Evolutionary conservation across 805 yeast species (phyloP).

Genomic region (Scheffersomyces ergatensis): DNA sequence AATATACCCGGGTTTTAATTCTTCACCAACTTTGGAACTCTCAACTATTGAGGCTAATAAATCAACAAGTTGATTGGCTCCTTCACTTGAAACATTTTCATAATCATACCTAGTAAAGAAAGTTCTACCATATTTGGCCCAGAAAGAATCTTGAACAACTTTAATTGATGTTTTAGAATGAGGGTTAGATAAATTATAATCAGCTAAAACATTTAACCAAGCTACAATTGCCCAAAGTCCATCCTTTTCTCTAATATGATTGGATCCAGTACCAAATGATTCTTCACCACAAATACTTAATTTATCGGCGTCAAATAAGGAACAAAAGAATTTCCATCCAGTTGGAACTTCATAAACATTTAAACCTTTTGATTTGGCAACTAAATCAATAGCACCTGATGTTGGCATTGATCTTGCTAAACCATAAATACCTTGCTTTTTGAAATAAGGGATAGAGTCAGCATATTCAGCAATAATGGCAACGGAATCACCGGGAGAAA

Average conservation of each 20-base stretch:
- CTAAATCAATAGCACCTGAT: constrained; percentile 88
- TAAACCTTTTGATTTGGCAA: constrained; percentile 74
- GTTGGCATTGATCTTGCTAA: constrained; percentile 98
- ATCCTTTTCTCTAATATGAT: constrained; percentile 96
- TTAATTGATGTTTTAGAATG: constrained; percentile 57
- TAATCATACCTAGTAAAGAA: constrained; percentile 94
- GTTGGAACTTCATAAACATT: constrained; percentile 93
- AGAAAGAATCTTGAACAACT: constrained; percentile 78
- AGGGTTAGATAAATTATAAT: constrained; percentile 61
- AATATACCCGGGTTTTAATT: constrained; percentile 44
- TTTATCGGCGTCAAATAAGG: constrained; percentile 88
- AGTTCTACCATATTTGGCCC: constrained; percentile 94
- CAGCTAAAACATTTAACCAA: constrained; percentile 94
- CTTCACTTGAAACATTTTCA: constrained; percentile 75
- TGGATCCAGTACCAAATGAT: constrained; percentile 96
- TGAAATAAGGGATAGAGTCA: constrained; percentile 84
- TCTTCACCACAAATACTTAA: constrained; percentile 97
- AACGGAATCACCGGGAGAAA: constrained; percentile 97
- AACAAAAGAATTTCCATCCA: constrained; percentile 98
- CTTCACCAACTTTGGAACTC: constrained; percentile 42
- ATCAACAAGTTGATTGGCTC: constrained; percentile 68
- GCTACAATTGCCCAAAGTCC: constrained; percentile 98
- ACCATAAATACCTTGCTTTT: constrained; percentile 81
- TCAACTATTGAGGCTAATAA: constrained; percentile 34
- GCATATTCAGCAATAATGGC: constrained; percentile 97